Base-by-base conservation (phyloP, 139 green algal genomes). In the Eudorina sp. region DNA sequence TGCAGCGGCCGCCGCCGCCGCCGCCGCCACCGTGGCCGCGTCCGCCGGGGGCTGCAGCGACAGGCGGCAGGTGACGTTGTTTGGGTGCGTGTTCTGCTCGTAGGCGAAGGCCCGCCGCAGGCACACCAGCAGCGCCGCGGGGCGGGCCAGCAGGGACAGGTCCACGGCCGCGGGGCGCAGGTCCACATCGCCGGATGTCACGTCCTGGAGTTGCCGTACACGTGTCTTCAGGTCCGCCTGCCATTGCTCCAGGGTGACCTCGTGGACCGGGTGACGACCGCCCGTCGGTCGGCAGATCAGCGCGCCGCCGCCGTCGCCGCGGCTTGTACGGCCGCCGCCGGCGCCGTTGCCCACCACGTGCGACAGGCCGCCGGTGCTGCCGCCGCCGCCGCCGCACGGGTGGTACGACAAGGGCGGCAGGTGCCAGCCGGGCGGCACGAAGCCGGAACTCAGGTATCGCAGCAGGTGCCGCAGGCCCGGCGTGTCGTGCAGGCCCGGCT, bases 61-160 rank as follows among this genome's bases (percentile, higher is more conserved):
- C 14, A 88, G 25, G 23, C 82, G 64, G 31, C 64, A 78, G 31
- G 55, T 48, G 0, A 88, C 66, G 66, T 88, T 88, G 45, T 21
- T 41, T 31, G 82, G 82, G 46, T 79, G 64, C 25, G 82, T 80
- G 82, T 88, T 88, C 34, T 79, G 64, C 62, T 88, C 82, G 31
- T 88, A 88, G 34, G 82, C 82, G 31, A 88, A 88, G 45, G 82
- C 64, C 27, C 82, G 82, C 31, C 74, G 27, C 66, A 88, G 64
- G 18, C 45, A 53, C 11, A 36, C 82, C 82, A 88, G 46, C 45
- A 88, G 66, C 48, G 82, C 82, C 1, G 82, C 66, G 0, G 82
- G 82, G 14, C 66, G 82, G 2, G 45, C 64, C 64, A 88, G 66
- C 0, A 21, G 48, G 38, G 64, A 53, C 34, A 80, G 14, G 66